These are phyloP conservation scores for Plasmodium ovale DNA, from an alignment of 169 alveolate species.

Conservation along the genomic window DNA sequence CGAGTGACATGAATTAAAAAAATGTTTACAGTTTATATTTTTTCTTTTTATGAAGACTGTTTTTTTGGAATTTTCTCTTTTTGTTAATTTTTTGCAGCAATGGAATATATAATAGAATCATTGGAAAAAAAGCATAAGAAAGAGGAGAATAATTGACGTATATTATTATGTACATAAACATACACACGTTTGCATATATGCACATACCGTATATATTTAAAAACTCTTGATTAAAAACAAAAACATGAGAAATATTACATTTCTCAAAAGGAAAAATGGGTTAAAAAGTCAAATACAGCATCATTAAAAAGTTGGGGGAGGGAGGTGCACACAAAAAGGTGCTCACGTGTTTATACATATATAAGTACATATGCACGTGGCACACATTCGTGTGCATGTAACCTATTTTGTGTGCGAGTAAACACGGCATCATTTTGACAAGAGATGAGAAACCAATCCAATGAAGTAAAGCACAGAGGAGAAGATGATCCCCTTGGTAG, in stretches of 20 bases:
- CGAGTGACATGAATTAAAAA: neutral
- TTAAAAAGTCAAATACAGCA: neutral
- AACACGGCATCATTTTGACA: conserved; percentile 32
- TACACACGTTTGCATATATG: neutral
- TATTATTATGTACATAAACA: neutral
- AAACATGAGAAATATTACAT: neutral
- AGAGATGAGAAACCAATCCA: conserved; percentile 71
- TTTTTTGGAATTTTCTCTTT: too few species aligned
- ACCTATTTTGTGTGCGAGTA: too few species aligned
- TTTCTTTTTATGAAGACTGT: neutral
- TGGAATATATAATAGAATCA: conserved; percentile 72
- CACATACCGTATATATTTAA: too few species aligned
- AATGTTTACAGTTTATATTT: neutral
- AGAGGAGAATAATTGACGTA: conserved; percentile 42
- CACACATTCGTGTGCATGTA: too few species aligned
- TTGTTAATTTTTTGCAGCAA: conserved; percentile 30
- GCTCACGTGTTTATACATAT: too few species aligned
- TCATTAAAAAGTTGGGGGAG: neutral
- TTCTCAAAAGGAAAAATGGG: neutral
- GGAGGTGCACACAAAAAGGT: neutral
- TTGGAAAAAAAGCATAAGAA: conserved; percentile 67
- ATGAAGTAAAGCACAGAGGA: conserved; percentile 49
- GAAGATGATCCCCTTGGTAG: conserved; percentile 64
- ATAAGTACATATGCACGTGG: neutral
- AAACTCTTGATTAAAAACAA: conserved; percentile 17